Percentiles rank a stretch among this genome's conserved stretches.
Conservation (phyloP, 1,284 basidiomycete species). For the Pseudozyma thailandica region DNA sequence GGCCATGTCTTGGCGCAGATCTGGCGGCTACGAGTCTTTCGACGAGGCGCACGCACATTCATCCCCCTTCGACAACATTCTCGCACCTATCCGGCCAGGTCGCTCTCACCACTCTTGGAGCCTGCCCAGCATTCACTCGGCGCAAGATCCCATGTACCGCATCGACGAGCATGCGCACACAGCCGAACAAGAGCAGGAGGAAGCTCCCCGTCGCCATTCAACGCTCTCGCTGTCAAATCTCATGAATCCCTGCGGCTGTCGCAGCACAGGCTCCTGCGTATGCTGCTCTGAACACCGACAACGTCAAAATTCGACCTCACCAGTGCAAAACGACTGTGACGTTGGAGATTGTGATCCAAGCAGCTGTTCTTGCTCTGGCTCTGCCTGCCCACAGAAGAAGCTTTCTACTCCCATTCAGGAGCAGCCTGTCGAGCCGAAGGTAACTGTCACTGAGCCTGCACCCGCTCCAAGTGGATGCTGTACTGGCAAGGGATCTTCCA, state of each 20-base stretch:
- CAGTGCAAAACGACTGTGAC: conserved; percentile 1
- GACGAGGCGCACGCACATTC: background rate
- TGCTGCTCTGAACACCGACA: conserved; percentile 40
- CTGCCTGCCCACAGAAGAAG: conserved; percentile 5
- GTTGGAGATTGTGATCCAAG: conserved; percentile 13
- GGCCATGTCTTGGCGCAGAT: background rate
- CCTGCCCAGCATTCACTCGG: conserved; percentile 34
- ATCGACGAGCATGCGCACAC: background rate
- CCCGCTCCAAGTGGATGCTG: conserved; percentile 19
- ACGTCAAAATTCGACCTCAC: conserved; percentile 6
- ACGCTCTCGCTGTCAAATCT: conserved; percentile 54
- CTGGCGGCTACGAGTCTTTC: conserved; percentile 1
- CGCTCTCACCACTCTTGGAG: conserved; percentile 28
- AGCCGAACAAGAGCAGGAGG: background rate
- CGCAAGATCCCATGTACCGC: background rate
- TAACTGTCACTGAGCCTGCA: background rate
- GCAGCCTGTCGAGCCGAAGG: background rate
- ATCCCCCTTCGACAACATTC: conserved; percentile 13
- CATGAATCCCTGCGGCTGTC: conserved; percentile 59
- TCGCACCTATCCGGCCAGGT: conserved; percentile 24
- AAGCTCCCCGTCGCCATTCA: conserved; percentile 14
- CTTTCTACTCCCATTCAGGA: background rate
- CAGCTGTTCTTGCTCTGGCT: conserved; percentile 19
- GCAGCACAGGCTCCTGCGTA: conserved; percentile 34
- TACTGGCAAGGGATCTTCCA: conserved; percentile 14